phyloP scores from a whole-genome alignment of 768 basidiomycete genomes.

The Lanmaoa pseudosensibilis region DNA sequence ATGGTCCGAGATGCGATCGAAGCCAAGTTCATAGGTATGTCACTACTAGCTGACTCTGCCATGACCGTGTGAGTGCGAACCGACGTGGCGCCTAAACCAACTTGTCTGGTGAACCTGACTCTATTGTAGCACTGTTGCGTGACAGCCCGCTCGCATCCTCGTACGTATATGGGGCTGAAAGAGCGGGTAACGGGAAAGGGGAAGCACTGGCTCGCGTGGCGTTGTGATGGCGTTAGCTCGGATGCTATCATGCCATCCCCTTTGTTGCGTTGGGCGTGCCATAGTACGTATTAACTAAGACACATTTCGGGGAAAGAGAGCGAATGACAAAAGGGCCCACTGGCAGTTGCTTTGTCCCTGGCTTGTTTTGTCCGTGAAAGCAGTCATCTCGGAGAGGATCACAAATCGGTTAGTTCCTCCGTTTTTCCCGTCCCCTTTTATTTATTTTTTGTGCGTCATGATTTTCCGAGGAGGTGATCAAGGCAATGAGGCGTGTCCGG shows the following conservation, averaged over 20 bases:
- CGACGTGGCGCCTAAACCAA: conserved; percentile 1
- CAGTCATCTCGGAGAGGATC: neutral
- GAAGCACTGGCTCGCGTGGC: neutral
- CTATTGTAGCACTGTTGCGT: too few species aligned
- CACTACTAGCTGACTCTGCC: neutral
- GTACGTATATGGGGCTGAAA: neutral
- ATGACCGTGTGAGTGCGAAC: neutral
- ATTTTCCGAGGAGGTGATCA: neutral
- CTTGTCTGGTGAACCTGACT: neutral
- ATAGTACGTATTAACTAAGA: conserved; percentile 4
- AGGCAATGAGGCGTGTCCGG: neutral
- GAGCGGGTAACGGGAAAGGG: neutral
- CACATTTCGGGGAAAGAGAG: neutral
- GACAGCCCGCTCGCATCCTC: neutral
- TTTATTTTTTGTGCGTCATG: neutral
- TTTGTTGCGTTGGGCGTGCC: neutral
- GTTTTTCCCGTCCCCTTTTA: neutral
- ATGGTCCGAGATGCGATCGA: conserved; percentile 11
- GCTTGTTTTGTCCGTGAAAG: too few species aligned
- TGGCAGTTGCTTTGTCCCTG: neutral
- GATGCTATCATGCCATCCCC: neutral
- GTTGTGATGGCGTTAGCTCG: neutral
- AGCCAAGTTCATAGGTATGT: neutral
- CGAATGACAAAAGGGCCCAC: neutral
- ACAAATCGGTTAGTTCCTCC: neutral